A percentile compares a stretch with the other conserved stretches of the same genome.
phyloP scores from a whole-genome alignment of 2,329 filamentous ascomycete species.

The Didymella glomerata region DNA sequence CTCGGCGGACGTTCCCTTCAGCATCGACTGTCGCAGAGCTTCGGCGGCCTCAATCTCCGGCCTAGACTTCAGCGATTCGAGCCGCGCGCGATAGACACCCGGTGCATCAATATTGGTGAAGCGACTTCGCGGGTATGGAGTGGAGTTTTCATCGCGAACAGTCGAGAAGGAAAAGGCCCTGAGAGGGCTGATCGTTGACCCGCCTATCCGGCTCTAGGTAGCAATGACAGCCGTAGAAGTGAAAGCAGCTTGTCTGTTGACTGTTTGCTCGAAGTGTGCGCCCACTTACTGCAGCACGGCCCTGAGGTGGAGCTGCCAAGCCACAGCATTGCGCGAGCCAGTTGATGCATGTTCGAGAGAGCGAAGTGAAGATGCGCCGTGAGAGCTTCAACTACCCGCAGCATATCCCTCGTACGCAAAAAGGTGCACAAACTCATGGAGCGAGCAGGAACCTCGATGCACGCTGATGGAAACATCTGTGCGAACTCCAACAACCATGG shows the following conservation, averaged over 20 bases:
- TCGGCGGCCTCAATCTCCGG: background rate
- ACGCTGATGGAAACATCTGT: background rate
- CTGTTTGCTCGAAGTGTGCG: no score
- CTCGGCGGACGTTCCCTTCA: background rate
- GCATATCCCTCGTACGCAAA: background rate
- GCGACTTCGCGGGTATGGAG: background rate
- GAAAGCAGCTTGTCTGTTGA: no score
- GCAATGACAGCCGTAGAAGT: no score
- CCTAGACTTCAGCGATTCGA: background rate
- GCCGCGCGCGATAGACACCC: background rate
- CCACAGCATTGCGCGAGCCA: background rate
- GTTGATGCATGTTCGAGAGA: background rate
- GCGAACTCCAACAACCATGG: no score
- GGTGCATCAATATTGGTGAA: background rate
- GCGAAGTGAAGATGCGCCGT: background rate
- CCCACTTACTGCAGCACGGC: no score
- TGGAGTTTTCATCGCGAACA: no score
- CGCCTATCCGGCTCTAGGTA: no score
- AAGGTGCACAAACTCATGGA: background rate
- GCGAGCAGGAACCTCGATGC: background rate
- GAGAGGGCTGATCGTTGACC: no score
- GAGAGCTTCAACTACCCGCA: background rate
- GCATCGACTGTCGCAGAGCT: background rate
- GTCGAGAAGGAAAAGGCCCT: no score
- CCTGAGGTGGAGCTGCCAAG: background rate